phyloP scores from a whole-genome alignment of 495 filamentous ascomycete genomes.

The Penicillium macrosclerotiorum region DNA sequence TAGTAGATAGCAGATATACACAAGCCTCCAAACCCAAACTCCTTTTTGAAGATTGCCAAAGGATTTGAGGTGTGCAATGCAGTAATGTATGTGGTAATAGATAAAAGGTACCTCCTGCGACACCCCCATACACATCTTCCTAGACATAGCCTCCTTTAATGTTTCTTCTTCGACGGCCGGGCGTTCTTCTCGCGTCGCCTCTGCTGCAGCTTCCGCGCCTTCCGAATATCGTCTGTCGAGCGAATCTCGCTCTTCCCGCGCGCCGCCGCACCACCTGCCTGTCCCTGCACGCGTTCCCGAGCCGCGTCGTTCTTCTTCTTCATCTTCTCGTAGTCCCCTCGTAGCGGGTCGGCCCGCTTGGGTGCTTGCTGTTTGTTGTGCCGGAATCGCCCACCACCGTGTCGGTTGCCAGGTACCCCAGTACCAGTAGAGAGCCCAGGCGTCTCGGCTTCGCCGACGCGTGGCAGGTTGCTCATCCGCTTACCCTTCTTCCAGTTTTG shows the following conservation, averaged over 20 bases:
- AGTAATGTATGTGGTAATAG: no score
- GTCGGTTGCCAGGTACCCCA: conserved; percentile 38
- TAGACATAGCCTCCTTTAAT: conserved; percentile 1
- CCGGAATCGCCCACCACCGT: conserved; percentile 50
- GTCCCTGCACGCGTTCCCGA: conserved; percentile 57
- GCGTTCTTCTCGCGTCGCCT: conserved; percentile 84
- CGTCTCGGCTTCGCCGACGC: conserved; percentile 76
- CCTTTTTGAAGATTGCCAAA: neutral
- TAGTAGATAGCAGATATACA: conserved; percentile 11
- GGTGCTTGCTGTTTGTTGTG: conserved; percentile 84
- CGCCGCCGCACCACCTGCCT: conserved; percentile 48
- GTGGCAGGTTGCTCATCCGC: conserved; percentile 71
- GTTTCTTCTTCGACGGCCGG: conserved; percentile 67
- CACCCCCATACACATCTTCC: neutral
- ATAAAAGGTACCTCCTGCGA: no score
- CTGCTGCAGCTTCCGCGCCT: conserved; percentile 72
- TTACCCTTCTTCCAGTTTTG: conserved; percentile 86
- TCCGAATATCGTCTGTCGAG: conserved; percentile 79
- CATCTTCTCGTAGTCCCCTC: conserved; percentile 83
- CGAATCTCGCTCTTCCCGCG: conserved; percentile 78
- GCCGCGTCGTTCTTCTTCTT: conserved; percentile 89
- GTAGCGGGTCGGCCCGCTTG: conserved; percentile 85
- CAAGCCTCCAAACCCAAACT: conserved; percentile 6
- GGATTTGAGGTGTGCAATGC: no score
- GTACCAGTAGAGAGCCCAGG: conserved; percentile 30